Base-by-base conservation (phyloP, 306 rosid species). In the Castanospermum australe region DNA sequence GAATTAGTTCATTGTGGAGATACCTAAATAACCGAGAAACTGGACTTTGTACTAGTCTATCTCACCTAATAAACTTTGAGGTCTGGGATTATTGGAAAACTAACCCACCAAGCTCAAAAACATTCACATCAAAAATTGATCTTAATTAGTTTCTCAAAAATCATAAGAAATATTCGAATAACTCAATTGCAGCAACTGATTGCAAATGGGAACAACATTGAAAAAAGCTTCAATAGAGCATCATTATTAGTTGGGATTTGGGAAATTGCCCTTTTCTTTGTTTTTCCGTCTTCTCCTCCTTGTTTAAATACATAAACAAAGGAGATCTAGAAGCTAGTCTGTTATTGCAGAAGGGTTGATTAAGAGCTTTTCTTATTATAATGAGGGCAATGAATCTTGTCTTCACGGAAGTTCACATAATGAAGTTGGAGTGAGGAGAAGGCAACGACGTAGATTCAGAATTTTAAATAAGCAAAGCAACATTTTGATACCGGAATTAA, bases 391-490 rank as follows among this genome's bases (percentile, higher is more conserved):
- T 52, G 33, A 47, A 60, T 22, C 59, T 57, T 57, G 35, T n/a
- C 73, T 79, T 75, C 74, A 75, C 85, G 83, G 51, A 82, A 81
- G 76, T 25, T 69, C 10, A 52, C 51, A 9, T 38, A n/a, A 54
- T 30, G 78, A 41, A 50, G 86, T 68, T 87, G 70, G 88, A 84
- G 88, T 81, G 65, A 65, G 79, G 69, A 74, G 14, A 48, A 78
- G 81, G 82, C 15, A 66, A 83, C 33, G 48, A 67, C n/a, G n/a
- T n/a, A 79, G 52, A 65, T 67, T 67, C 81, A 45, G 67, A 76
- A 59, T 50, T 74, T 42, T 28, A 62, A n/a, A 56, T 28, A 11
- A 11, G 39, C 30, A 74, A 60, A 76, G 79, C 61, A 82, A 25
- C 65, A 59, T 69, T 79, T 66, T 45, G 52, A 60, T 50, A 4